Evolutionary conservation across 371 early-diverging fungal species (phyloP), one percentile per base, ranked within the genome.

Genomic region (Rhizomucor pusillus): DNA sequence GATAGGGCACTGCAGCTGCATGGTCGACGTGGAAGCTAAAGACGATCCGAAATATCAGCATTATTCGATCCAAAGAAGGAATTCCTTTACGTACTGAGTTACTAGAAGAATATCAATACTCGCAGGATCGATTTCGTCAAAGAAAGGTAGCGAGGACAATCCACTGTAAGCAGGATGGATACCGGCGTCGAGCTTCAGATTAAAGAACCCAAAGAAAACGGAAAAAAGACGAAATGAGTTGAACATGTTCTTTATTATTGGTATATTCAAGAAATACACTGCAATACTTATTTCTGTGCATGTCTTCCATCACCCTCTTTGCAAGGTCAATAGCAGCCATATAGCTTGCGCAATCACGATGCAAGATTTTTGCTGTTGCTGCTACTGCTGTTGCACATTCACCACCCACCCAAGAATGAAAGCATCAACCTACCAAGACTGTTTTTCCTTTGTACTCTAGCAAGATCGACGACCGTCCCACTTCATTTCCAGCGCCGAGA

Each of bases 401-500:
- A n/a, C n/a, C n/a, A n/a, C n/a, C n/a, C n/a, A n/a, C n/a, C n/a
- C n/a, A n/a, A 33, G 49, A 41, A 48, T 24, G 50, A 60, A 46
- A 20, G 44, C 48, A 39, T 41, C 23, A 18, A 68, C 78, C 47
- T 80, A 92, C 92, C 96, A 97, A 87, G 36, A 99, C 80, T 6
- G 88, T 93, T 79, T 97, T 98, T 60, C 92, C 91, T 78, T 97
- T 95, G 82, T 93, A 99, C 67, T 97, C 90, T 52, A 99, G 67
- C 39, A 99, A 69, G 46, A 99, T 86, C 63, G 99, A 99, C 34
- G 98, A 97, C 61, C 99, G 82, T 7, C 99, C 99, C 22, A 99
- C 99, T 77, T 99, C 99, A 63, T 93, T 91, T 25, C 99, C 99
- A 16, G 99, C 97, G 16, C 99, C 99, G 16, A 99, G 81, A 19